Base-by-base conservation (phyloP, 306 rosid species). In the Vigna radiata region DNA sequence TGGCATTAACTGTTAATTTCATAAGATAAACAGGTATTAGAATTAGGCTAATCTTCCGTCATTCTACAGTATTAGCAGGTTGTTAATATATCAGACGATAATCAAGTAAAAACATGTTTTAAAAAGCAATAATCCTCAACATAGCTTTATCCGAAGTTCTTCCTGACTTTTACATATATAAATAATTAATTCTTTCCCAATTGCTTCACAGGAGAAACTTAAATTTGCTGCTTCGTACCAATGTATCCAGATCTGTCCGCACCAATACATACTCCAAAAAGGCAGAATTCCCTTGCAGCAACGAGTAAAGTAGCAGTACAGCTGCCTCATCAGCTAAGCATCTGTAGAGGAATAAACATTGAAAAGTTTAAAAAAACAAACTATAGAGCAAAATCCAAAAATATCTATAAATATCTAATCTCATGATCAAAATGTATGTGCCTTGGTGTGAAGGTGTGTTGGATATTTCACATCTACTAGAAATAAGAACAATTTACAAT, bases 261-360 rank as follows among this genome's bases (percentile, higher is more conserved):
- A 96, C 99, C 90, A 96, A 88, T 47, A 92, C 99, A 78, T 96
- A 96, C 83, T 96, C 99, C 83, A 89, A 85, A 87, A 96, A 96
- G 75, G 87, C 84, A n/a, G 94, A 81, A 81, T 96, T 96, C 82
- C 98, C 99, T 84, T 96, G 98, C 86, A 96, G 75, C 69, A 96
- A 86, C 44, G 99, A 90, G 87, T 96, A 96, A 69, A 96, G 98
- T 83, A 96, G 83, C 37, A 96, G 91, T 15, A 91, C 99, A 73
- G 97, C 92, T 81, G 94, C 83, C 90, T 92, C 99, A 83, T 96
- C 99, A 82, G 93, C 90, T 81, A 92, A 86, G 89, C 91, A 84
- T 80, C 99, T 96, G 90, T 69, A 73, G 49, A 81, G 64, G 64
- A 68, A 82, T 73, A 82, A 47, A 61, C 49, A 60, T 78, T 47